Percentiles rank a stretch among this genome's conserved stretches.
Conservation (phyloP, 345 rosid species). For the Brassica nigra region DNA sequence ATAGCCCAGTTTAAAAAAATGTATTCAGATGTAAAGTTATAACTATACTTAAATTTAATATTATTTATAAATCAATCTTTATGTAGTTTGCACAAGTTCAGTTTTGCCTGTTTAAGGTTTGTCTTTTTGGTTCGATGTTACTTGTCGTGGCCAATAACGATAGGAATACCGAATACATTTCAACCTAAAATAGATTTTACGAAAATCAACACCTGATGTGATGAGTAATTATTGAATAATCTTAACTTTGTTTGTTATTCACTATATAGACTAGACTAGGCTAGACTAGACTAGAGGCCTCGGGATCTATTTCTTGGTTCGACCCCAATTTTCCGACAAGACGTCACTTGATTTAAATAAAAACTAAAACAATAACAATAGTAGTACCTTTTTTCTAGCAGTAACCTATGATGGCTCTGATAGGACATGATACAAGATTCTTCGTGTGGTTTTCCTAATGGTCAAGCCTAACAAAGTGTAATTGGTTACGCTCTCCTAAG, state of each 20-base stretch:
- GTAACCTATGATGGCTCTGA: not conserved
- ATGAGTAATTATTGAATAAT: conserved; percentile 8
- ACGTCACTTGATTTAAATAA: conserved; percentile 19
- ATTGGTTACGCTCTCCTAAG: no score
- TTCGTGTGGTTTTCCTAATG: not conserved
- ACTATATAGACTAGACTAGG: not conserved
- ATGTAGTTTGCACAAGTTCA: conserved; percentile 4
- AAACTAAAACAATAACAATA: not conserved
- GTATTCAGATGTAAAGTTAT: not conserved
- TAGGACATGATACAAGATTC: not conserved
- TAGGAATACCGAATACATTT: conserved; percentile 8
- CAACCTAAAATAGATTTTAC: conserved; percentile 17
- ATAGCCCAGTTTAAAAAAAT: conserved; percentile 14
- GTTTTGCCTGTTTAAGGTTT: conserved; percentile 29
- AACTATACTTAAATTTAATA: not conserved
- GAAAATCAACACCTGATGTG: conserved; percentile 23
- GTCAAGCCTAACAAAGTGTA: no score
- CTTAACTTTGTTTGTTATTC: not conserved
- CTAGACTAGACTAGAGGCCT: conserved; percentile 16
- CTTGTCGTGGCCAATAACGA: conserved; percentile 32
- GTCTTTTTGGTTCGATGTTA: conserved; percentile 12
- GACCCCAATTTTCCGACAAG: conserved; percentile 30
- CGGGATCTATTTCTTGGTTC: conserved; percentile 14
- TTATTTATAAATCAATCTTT: conserved; percentile 8
- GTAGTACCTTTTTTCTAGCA: not conserved